These are phyloP conservation scores for Phylloporus sp. DNA, from an alignment of 1,284 basidiomycete genomes.

Conservation along the genomic window DNA sequence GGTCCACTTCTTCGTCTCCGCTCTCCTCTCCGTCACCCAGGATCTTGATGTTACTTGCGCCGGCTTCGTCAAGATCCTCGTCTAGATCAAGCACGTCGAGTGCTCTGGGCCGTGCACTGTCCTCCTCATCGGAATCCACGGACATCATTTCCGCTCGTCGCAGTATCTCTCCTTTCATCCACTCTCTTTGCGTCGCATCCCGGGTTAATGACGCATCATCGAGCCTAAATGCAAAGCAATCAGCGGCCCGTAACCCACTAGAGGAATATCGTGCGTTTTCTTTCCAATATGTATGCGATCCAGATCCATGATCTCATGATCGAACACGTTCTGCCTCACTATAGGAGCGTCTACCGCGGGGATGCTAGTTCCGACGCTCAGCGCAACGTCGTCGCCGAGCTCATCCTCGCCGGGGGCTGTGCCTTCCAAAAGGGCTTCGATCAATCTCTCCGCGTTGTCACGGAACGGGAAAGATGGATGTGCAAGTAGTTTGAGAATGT, in stretches of 20 bases:
- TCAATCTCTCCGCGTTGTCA: conserved; percentile 59
- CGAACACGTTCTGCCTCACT: conserved; percentile 72
- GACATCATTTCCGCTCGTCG: conserved; percentile 73
- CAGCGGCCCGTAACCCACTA: conserved; percentile 13
- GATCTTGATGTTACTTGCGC: conserved; percentile 44
- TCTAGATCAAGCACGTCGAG: conserved; percentile 47
- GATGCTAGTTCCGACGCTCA: neutral
- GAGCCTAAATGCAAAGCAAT: conserved; percentile 40
- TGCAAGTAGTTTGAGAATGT: conserved; percentile 60
- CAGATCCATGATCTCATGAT: conserved; percentile 70
- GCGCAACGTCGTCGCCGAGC: conserved; percentile 19
- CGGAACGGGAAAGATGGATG: conserved; percentile 52
- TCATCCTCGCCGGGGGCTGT: conserved; percentile 56
- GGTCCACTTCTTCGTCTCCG: conserved; percentile 44
- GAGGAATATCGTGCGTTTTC: conserved; percentile 51
- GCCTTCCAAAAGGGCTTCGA: conserved; percentile 73
- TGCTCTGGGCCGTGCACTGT: conserved; percentile 30
- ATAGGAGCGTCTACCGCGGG: conserved; percentile 20
- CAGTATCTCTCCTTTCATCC: conserved; percentile 82
- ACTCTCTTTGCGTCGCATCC: conserved; percentile 66
- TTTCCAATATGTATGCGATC: conserved; percentile 68
- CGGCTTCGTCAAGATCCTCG: conserved; percentile 53
- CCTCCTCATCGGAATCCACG: conserved; percentile 65
- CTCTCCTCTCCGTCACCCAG: conserved; percentile 65
- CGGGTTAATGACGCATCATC: conserved; percentile 49